A percentile compares a stretch with the other conserved stretches of the same genome.
These are phyloP conservation scores for Fusarium equiseti DNA, from an alignment of 2,329 filamentous ascomycete genomes.

Conservation along the genomic window DNA sequence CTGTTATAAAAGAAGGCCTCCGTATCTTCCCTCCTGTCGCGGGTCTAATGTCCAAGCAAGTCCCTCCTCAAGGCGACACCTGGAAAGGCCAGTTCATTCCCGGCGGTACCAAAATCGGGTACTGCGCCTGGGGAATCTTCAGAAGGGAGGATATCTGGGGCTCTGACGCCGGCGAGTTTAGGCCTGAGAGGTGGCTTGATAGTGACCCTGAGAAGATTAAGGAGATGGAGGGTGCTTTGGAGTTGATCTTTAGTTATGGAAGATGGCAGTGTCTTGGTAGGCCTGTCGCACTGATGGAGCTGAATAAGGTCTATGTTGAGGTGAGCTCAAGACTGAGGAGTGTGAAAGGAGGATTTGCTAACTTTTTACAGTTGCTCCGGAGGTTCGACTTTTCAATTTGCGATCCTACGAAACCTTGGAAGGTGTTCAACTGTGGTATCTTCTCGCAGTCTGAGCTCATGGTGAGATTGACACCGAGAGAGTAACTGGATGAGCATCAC, in stretches of 20 bases:
- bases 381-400: constrained; percentile 50
- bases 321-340: constrained; percentile 28
- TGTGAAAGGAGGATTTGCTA: background rate
- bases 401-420: constrained; percentile 50
- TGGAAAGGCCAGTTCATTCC: constrained; percentile 52
- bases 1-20: constrained; percentile 63
- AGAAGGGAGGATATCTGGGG: constrained; percentile 53
- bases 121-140: constrained; percentile 53
- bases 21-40: constrained; percentile 55
- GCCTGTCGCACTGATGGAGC: constrained; percentile 55
- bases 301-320: constrained; percentile 58
- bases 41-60: constrained; percentile 54
- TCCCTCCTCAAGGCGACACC: constrained; percentile 48
- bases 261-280: constrained; percentile 56
- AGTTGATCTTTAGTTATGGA: constrained; percentile 57
- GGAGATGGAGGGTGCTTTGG: constrained; percentile 53
- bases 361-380: constrained; percentile 45
- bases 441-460: constrained; percentile 51
- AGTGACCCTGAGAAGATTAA: constrained; percentile 47
- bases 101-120: constrained; percentile 50
- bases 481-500: background rate
- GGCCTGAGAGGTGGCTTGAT: constrained; percentile 56
- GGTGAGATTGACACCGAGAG: constrained; percentile 30
- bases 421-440: constrained; percentile 48
- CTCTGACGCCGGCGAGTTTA: constrained; percentile 50